Conservation (phyloP, 2,329 filamentous ascomycete species). For the Penicillium olsonii region DNA sequence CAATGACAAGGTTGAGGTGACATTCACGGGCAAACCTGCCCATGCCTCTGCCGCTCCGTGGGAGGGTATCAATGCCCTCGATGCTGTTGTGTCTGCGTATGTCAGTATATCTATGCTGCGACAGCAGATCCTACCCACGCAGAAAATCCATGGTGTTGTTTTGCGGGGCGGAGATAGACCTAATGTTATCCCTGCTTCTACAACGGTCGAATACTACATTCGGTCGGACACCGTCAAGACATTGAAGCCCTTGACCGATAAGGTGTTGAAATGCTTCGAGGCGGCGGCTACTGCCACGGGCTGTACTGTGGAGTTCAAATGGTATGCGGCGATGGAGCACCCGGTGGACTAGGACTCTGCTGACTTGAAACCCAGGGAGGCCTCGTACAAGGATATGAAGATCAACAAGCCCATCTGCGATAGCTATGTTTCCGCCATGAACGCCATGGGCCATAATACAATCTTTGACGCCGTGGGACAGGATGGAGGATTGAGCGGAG, state of each 20-base stretch:
- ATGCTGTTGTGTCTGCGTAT: slow-evolving; percentile 54
- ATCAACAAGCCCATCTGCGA: slow-evolving; percentile 33
- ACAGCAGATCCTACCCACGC: slow-evolving; percentile 55
- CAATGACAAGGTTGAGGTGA: slow-evolving; percentile 35
- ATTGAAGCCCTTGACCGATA: slow-evolving; percentile 33
- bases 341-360: background rate
- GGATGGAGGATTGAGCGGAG: slow-evolving; percentile 20
- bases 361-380: slow-evolving; percentile 19
- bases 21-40: slow-evolving; percentile 53
- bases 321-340: slow-evolving; percentile 13
- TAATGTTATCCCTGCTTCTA: slow-evolving; percentile 58
- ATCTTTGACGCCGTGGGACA: slow-evolving; percentile 22
- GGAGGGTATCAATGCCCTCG: slow-evolving; percentile 60
- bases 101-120: slow-evolving; percentile 52
- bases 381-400: slow-evolving; percentile 33
- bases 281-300: slow-evolving; percentile 35
- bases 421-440: slow-evolving; percentile 31
- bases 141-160: slow-evolving; percentile 55
- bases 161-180: slow-evolving; percentile 54
- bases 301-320: slow-evolving; percentile 31
- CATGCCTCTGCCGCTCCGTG: slow-evolving; percentile 59
- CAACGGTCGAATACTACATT: slow-evolving; percentile 48
- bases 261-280: slow-evolving; percentile 34
- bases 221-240: slow-evolving; percentile 44
- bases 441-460: slow-evolving; percentile 29